Conservation (phyloP, 2,329 filamentous ascomycete species). For the Aspergillus bombycis region DNA sequence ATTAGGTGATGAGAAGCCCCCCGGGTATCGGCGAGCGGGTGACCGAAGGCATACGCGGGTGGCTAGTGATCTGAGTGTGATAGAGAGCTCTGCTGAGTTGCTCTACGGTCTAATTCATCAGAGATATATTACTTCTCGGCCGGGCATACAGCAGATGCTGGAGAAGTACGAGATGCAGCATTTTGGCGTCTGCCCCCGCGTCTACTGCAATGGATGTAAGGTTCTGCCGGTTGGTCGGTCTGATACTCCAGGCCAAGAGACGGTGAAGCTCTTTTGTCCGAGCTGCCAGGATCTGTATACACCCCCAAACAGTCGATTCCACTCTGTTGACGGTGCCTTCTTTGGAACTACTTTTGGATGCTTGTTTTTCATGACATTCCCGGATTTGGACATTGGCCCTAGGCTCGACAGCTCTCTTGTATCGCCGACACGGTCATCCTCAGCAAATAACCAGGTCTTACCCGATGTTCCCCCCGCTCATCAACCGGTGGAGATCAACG, state of each 20-base stretch:
- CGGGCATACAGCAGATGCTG: constrained; percentile 97
- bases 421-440: constrained; percentile 34
- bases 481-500: constrained; percentile 70
- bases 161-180: constrained; percentile 98
- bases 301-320: constrained; percentile 94
- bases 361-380: constrained; percentile 97
- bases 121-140: constrained; percentile 94
- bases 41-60: constrained; percentile 82
- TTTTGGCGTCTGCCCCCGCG: constrained; percentile 94
- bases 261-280: constrained; percentile 97
- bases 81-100: constrained; percentile 97
- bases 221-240: constrained; percentile 92
- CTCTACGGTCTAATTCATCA: constrained; percentile 98
- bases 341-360: constrained; percentile 97
- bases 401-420: constrained; percentile 59
- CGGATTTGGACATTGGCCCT: constrained; percentile 83
- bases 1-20: constrained; percentile 58
- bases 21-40: constrained; percentile 53
- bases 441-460: constrained; percentile 31
- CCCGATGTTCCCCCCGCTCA: constrained; percentile 42
- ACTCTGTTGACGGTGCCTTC: constrained; percentile 96
- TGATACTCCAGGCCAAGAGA: constrained; percentile 94
- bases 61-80: constrained; percentile 89
- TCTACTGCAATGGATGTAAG: constrained; percentile 85
- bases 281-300: constrained; percentile 97